A percentile compares a stretch with the other conserved stretches of the same genome.
Evolutionary conservation across 805 yeast species (phyloP).

Genomic region (Kazachstania psychrophila): DNA sequence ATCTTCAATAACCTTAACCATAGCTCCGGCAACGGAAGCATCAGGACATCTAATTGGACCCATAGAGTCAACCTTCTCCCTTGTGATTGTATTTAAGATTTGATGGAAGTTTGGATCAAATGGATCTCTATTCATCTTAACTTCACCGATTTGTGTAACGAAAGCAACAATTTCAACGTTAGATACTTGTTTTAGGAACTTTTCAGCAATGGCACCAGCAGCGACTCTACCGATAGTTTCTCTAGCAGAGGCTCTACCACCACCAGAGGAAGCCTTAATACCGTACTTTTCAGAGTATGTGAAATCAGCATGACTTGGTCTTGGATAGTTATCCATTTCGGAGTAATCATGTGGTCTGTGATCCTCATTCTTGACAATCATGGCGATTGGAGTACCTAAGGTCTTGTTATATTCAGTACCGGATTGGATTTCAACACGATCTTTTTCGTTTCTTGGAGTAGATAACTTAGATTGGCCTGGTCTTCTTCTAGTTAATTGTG

Average conservation of each 20-base stretch:
- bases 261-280: constrained; percentile 88
- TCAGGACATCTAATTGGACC: constrained; percentile 96
- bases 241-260: constrained; percentile 95
- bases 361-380: constrained; percentile 88
- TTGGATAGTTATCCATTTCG: constrained; percentile 90
- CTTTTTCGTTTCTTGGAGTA: constrained; percentile 95
- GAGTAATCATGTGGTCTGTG: constrained; percentile 95
- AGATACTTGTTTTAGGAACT: constrained; percentile 64
- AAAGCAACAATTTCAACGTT: constrained; percentile 93
- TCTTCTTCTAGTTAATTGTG: constrained; percentile 92
- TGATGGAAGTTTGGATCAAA: constrained; percentile 54
- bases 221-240: constrained; percentile 99
- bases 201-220: constrained; percentile 97
- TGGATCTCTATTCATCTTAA: constrained; percentile 68
- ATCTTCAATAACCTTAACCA: constrained; percentile 81
- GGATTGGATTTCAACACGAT: constrained; percentile 82
- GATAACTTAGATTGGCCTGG: constrained; percentile 92
- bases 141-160: constrained; percentile 83
- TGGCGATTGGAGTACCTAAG: constrained; percentile 90
- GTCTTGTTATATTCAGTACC: constrained; percentile 90
- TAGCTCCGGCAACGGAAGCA: constrained; percentile 53
- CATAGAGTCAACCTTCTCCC: constrained; percentile 77
- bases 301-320: constrained; percentile 97
- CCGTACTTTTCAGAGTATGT: constrained; percentile 90
- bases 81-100: constrained; percentile 64